Base-by-base conservation (phyloP, 2,329 filamentous ascomycete genomes). In the Epichloe sibirici region DNA sequence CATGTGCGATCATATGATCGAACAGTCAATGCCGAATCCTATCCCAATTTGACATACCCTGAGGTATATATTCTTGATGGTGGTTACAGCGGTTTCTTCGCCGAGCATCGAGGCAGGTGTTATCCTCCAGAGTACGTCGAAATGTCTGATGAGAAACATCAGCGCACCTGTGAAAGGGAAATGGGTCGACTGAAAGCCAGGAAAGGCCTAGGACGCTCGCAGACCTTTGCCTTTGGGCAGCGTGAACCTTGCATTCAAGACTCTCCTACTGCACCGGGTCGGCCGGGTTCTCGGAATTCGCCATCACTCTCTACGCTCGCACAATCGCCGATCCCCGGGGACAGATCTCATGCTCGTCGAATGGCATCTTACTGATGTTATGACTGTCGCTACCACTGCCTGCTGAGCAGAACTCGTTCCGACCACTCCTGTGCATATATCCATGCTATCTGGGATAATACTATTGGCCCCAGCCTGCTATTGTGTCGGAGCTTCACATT, bases 61-160 rank as follows among this genome's bases (percentile, higher is more conserved):
- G 93, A 98, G 67, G 83, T 97, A 58, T 98, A 98, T 69, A 95
- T 98, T 61, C 76, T 98, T 42, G 90, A 97, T 59, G 93, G 93
- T 55, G 93, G 93, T 44, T 98, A 98, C 73, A 95, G 90, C 68
- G 83, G 83, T 31, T 98, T 98, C 75, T 98, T 91, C 67, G 74
- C 79, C 25, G 76, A 88, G 57, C 83, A 95, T 67, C 83, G 83
- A 50, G 72, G 78, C 46, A 83, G 90, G 56, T 98, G 93, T 75
- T 93, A 84, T 62, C 93, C 93, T 23, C 90, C 95, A 63, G 90
- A 91, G 65, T 98, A 98, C 65, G 88, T 98, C 54, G 90, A 93
- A 69, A 98, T 98, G 93, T 86, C 84, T 58, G 88, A 87, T 58
- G 86, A 91, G 65, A 88, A 91, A 66, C 90, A 98, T 69, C 87